Conservation (phyloP, 2,329 filamentous ascomycete genomes). For the Nemania abortiva region DNA sequence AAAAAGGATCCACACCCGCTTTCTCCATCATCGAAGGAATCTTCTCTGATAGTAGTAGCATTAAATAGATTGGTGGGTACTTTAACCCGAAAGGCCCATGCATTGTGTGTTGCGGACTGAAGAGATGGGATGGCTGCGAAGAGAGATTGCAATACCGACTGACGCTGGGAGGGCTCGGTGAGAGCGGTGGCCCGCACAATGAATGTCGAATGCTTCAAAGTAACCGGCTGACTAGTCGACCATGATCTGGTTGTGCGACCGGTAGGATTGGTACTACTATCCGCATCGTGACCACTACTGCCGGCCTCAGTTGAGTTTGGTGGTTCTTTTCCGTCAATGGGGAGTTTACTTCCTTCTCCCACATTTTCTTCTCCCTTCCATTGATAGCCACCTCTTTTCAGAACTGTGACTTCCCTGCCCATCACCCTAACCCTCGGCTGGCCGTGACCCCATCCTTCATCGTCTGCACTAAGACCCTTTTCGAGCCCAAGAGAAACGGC, state of each 20-base stretch:
- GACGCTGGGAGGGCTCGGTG: slow-evolving; percentile 56
- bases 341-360: slow-evolving; percentile 37
- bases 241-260: slow-evolving; percentile 55
- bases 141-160: slow-evolving; percentile 60
- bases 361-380: slow-evolving; percentile 60
- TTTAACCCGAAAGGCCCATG: slow-evolving; percentile 63
- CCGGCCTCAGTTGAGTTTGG: slow-evolving; percentile 38
- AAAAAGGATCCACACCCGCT: slow-evolving; percentile 68
- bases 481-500: slow-evolving; percentile 81
- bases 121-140: slow-evolving; percentile 63
- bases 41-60: slow-evolving; percentile 59
- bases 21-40: slow-evolving; percentile 72
- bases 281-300: slow-evolving; percentile 36
- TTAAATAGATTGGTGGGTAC: slow-evolving; percentile 50
- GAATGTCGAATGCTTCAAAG: slow-evolving; percentile 67
- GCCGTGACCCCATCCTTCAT: slow-evolving; percentile 79
- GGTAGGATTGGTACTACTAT: slow-evolving; percentile 33
- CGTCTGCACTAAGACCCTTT: slow-evolving; percentile 71
- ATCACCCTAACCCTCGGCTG: slow-evolving; percentile 80
- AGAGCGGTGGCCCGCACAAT: slow-evolving; percentile 64
- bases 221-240: slow-evolving; percentile 64
- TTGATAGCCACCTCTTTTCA: slow-evolving; percentile 82
- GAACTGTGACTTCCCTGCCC: slow-evolving; percentile 78
- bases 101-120: slow-evolving; percentile 69
- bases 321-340: slow-evolving; percentile 32